Conservation (phyloP, 192 early-diverging fungal species). For the Coemansia sp. region DNA sequence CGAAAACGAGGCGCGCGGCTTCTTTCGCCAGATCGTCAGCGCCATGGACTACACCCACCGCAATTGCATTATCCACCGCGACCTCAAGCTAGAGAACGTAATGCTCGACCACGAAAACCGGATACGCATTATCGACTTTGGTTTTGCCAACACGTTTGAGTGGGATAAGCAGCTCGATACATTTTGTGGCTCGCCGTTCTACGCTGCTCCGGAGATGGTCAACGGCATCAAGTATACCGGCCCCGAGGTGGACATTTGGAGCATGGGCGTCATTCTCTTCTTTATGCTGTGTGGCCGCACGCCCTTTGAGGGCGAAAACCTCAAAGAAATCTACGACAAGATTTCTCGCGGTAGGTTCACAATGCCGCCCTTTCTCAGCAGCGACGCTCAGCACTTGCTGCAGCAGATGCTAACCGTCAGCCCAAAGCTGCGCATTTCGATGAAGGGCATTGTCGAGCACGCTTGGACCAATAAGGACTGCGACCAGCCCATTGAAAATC, state of each 20-base stretch:
- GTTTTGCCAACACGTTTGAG: constrained; percentile 75
- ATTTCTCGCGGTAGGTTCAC: constrained; percentile 71
- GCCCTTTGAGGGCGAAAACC: constrained; percentile 85
- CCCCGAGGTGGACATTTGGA: constrained; percentile 91
- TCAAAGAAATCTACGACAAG: constrained; percentile 84
- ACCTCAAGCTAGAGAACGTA: constrained; percentile 90
- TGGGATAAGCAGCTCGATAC: constrained; percentile 58
- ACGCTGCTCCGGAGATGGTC: constrained; percentile 86
- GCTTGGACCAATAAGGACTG: constrained; percentile 80
- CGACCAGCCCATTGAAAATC: constrained; percentile 62
- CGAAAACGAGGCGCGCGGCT: constrained; percentile 84
- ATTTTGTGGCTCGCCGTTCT: constrained; percentile 72
- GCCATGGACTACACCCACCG: constrained; percentile 74
- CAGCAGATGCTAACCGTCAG: constrained; percentile 73
- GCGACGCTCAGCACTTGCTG: constrained; percentile 65
- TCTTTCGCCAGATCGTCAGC: constrained; percentile 83
- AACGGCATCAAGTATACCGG: constrained; percentile 80
- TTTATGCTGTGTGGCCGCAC: constrained; percentile 84
- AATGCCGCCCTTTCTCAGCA: constrained; percentile 60
- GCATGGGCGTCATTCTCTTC: constrained; percentile 83
- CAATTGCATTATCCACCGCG: constrained; percentile 72
- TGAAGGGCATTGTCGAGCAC: constrained; percentile 71
- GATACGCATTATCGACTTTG: constrained; percentile 91
- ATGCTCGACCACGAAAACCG: constrained; percentile 70
- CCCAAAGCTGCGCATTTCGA: constrained; percentile 66